A percentile compares a stretch with the other conserved stretches of the same genome.
These are phyloP conservation scores for Chrysochromulina parva DNA, from an alignment of 78 protist species.

Conservation along the genomic window DNA sequence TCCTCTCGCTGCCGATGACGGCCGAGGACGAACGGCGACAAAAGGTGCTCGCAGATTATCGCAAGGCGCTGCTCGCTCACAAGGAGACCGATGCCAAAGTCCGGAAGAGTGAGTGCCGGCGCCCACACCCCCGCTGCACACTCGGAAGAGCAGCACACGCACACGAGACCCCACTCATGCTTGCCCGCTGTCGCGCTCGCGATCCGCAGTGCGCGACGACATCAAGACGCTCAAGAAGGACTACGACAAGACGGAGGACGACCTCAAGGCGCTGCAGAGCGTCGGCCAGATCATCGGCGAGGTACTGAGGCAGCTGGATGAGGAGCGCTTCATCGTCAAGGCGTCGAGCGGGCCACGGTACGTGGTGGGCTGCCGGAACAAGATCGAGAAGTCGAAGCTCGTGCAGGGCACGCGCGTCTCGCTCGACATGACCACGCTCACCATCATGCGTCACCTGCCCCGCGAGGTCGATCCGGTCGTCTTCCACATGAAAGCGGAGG, in stretches of 20 bases:
- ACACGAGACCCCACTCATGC: too few relatives aligned
- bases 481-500: constrained; percentile 94
- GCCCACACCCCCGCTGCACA: too few relatives aligned
- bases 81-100: background rate
- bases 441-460: constrained; percentile 97
- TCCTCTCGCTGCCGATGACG: background rate
- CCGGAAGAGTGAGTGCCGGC: too few relatives aligned
- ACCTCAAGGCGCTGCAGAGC: constrained; percentile 94
- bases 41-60: constrained; percentile 12
- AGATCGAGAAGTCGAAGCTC: constrained; percentile 79
- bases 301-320: constrained; percentile 94
- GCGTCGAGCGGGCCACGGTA: constrained; percentile 98
- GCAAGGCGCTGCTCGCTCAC: background rate
- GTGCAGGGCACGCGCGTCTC: constrained; percentile 95
- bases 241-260: constrained; percentile 92
- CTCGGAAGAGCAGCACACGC: too few relatives aligned
- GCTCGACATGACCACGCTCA: constrained; percentile 98
- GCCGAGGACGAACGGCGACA: background rate
- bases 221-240: constrained; percentile 57
- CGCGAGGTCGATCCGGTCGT: constrained; percentile 98
- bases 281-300: constrained; percentile 99
- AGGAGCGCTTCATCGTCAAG: constrained; percentile 95
- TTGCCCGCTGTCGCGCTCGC: too few relatives aligned
- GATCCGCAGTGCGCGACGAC: constrained; percentile 44
- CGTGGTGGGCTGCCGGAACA: constrained; percentile 92